Percentiles rank a stretch among this genome's conserved stretches.
Conservation (phyloP, 2,329 filamentous ascomycete genomes). For the Metarhizium rileyi region DNA sequence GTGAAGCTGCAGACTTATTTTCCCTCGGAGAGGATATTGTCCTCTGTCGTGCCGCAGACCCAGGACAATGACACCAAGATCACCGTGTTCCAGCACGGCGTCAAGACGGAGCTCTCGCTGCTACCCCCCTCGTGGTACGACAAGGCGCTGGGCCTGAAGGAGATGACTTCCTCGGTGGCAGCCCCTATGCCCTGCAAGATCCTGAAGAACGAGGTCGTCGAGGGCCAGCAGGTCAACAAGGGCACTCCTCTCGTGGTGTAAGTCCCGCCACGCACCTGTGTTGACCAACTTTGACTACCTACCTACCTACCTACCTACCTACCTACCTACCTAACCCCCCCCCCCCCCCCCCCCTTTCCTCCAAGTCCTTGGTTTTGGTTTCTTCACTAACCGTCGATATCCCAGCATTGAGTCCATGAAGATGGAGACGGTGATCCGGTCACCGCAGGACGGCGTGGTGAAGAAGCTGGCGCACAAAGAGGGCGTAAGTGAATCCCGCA, state of each 20-base stretch:
- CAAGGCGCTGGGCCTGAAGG: conserved; percentile 76
- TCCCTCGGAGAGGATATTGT: conserved; percentile 67
- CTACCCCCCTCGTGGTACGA: conserved; percentile 68
- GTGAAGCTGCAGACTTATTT: conserved; percentile 50
- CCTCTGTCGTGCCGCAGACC: conserved; percentile 59
- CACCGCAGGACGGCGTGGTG: conserved; percentile 61
- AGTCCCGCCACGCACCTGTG: conserved; percentile 22
- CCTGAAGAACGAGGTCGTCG: conserved; percentile 74
- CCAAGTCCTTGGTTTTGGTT: background rate
- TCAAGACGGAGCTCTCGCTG: conserved; percentile 49
- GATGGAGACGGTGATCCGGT: conserved; percentile 78
- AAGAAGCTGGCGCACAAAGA: conserved; percentile 65
- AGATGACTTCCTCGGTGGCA: conserved; percentile 69
- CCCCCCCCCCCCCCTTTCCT: too few relatives aligned
- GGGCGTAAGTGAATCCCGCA: conserved; percentile 50
- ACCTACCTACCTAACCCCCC: too few relatives aligned
- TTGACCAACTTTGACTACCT: background rate
- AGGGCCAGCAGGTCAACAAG: conserved; percentile 74
- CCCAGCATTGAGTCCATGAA: conserved; percentile 81
- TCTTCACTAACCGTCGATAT: too few relatives aligned
- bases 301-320: too few relatives aligned
- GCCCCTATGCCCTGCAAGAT: conserved; percentile 98
- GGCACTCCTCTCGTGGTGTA: conserved; percentile 79
- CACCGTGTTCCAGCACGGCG: conserved; percentile 65
- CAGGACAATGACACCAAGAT: conserved; percentile 49